Evolutionary conservation across 306 rosid genomes (phyloP), one percentile per base, ranked within the genome.

Genomic region (Gastrolobium bilobum): DNA sequence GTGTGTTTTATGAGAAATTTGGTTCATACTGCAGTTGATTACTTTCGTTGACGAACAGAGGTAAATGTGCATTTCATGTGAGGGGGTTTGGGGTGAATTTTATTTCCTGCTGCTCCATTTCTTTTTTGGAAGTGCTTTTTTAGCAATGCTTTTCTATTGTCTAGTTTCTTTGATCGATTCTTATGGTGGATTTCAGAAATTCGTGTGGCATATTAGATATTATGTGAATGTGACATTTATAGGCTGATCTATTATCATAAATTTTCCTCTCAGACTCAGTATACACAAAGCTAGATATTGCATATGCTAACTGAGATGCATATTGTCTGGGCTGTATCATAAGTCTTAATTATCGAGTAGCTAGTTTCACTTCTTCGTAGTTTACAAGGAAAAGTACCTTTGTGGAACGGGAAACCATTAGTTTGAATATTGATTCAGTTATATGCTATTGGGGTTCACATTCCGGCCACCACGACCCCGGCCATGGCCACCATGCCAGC

Each of bases 341-440:
- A 39, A 11, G 2, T 63, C 62, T 70, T 53, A 60, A 76, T 37
- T 4, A 31, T 64, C 58, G 14, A 9, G 40, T 59, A 50, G 57
- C 44, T 26, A 33, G 60, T 53, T 51, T 63, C 33, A 38, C 15
- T 39, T 37, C 66, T 53, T 14, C 15, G 44, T 30, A 47, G 5
- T 42, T 40, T 40, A 50, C 72, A 5, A 8, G 56, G 82, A 13
- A n/a, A 5, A 40, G 62, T 46, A 29, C 44, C 6, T 51, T 62
- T 68, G 44, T 42, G 38, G 46, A 51, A 69, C 44, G 51, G 46
- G 46, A 43, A 70, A 70, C 40, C 44, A 34, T 39, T 38, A 34
- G 50, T 70, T 31, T 48, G 9, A 26, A 73, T 20, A 69, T 59
- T 69, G 20, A 59, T 42, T 69, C 35, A 11, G 43, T 13, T 60